Evolutionary conservation across 2,329 filamentous ascomycete genomes (phyloP), one percentile per base, ranked within the genome.

Genomic region (Claviceps monticola): DNA sequence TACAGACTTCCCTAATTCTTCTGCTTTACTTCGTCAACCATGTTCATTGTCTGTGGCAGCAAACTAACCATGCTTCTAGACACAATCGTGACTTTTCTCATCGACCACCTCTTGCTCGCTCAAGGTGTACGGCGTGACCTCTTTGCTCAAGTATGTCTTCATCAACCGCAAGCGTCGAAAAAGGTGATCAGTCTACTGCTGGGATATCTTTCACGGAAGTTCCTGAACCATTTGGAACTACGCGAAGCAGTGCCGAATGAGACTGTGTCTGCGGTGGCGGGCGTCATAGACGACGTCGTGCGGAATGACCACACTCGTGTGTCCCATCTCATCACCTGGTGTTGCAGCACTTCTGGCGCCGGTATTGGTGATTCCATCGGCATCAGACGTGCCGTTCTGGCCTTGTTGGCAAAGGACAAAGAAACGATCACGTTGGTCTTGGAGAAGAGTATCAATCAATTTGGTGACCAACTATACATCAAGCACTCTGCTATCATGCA

Each of bases 401-500:
- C 78, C 26, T 74, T 74, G 8, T 63, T 87, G 19, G 71, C 74
- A 11, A 65, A 74, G 41, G 71, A 75, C 46, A 75, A 69, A 54
- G 72, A 73, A 1, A 68, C 67, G 19, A 67, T 88, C 2, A 68
- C 74, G 5, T 69, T 64, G 0, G 69, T 86, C 38, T 64, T 91
- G 52, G 80, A 89, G 59, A 87, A 81, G 61, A 79, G 75, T 48
- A 70, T 95, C 48, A 72, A 72, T 41, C 79, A 84, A 48, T 95
- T 97, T 64, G 87, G 88, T 1, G 90, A 96, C 59, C 80, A 85
- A 48, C 71, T 97, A 11, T 95, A 89, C 60, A 88, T 97, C 58
- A 86, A 81, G 53, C 89, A 97, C 66, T 80, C 85, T 0, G 83
- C 90, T 5, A 79, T 86, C n/a, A 63, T 93, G 41, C 86, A 90